Conservation (phyloP, 306 rosid species). For the Amphicarpaea edgeworthii region DNA sequence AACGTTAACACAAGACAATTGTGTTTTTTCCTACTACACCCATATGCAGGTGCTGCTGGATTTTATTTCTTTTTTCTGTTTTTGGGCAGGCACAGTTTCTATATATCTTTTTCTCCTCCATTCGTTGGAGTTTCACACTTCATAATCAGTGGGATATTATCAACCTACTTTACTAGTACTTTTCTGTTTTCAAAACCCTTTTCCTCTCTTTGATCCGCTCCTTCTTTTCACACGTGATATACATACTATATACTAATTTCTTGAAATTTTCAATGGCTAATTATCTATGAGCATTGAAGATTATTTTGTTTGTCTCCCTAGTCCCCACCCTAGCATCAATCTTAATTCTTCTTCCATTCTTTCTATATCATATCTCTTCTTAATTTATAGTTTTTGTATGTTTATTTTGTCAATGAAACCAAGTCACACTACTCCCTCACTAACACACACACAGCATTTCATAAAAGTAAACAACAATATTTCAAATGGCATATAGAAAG, state of each 20-base stretch:
- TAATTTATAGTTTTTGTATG: too few relatives aligned
- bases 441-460: background rate
- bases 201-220: conserved; percentile 31
- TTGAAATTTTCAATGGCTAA: conserved; percentile 35
- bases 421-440: background rate
- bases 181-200: conserved; percentile 64
- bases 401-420: conserved; percentile 6
- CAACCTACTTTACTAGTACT: conserved; percentile 55
- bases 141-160: conserved; percentile 32
- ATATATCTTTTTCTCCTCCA: background rate
- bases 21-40: background rate
- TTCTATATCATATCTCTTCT: background rate
- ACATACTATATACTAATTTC: background rate
- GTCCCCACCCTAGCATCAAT: background rate
- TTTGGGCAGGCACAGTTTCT: background rate
- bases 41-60: conserved; percentile 46
- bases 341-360: background rate
- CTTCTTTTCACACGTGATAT: background rate
- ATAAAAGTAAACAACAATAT: background rate
- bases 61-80: background rate
- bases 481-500: conserved; percentile 27
- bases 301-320: conserved; percentile 36
- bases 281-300: conserved; percentile 8
- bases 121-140: background rate
- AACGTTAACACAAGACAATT: too few relatives aligned